Evolutionary conservation across 495 filamentous ascomycete genomes (phyloP).

Genomic region (Trichocladium uniseriatum): DNA sequence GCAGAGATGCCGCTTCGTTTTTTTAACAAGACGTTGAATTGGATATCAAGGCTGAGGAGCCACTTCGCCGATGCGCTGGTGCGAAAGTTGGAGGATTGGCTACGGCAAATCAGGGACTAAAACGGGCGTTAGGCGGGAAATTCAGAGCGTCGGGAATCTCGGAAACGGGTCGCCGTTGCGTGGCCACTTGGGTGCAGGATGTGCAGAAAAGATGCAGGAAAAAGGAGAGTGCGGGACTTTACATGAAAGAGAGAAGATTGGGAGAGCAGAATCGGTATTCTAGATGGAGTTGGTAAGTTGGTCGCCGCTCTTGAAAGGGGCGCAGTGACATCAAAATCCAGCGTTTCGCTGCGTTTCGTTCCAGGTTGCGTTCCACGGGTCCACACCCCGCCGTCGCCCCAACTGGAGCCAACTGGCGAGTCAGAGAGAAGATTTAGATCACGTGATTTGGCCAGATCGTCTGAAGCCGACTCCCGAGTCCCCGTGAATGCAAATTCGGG

Average conservation of each 20-base stretch:
- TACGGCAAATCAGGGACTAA: neutral
- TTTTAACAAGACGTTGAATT: neutral
- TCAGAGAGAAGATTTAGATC: constrained; percentile 4
- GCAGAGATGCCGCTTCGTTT: neutral
- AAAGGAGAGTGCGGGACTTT: neutral
- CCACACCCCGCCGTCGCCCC: constrained; percentile 11
- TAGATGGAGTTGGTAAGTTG: neutral
- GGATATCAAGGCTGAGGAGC: neutral
- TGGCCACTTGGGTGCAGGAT: neutral
- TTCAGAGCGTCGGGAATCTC: neutral
- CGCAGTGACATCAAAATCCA: constrained; percentile 19
- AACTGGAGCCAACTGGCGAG: constrained; percentile 8
- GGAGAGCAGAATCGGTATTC: neutral
- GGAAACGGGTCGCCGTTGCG: neutral
- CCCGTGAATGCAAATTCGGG: neutral
- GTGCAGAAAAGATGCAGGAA: neutral
- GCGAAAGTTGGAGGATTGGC: neutral
- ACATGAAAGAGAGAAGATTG: neutral
- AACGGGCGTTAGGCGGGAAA: neutral
- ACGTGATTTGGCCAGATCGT: constrained; percentile 4
- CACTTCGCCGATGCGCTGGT: neutral
- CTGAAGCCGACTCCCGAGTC: neutral
- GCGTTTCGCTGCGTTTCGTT: constrained; percentile 7
- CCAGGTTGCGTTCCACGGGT: constrained; percentile 3
- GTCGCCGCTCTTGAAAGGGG: constrained; percentile 7